Base-by-base conservation (phyloP, 2,329 filamentous ascomycete genomes). In the Sclerotinia subarctica region DNA sequence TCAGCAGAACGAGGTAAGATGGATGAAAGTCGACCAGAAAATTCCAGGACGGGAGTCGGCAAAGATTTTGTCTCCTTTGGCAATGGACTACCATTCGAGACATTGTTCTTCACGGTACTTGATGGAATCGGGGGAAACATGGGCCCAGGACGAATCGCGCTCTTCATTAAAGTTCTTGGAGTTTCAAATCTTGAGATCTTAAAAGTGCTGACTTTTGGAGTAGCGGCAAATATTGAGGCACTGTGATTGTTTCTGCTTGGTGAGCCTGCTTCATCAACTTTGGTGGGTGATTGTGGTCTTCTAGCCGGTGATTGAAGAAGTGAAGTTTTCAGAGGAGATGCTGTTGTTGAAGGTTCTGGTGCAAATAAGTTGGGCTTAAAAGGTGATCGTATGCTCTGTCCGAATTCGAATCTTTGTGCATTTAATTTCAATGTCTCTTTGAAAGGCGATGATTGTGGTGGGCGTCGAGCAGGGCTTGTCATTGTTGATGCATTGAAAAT, bases 401-500 rank as follows among this genome's bases (percentile, higher is more conserved):
- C 73, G 21, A 76, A 64, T 11, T 69, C 65, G 15, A 80, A 75
- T 47, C 81, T 80, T 74, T 85, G 86, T 1, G 86, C 83, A 0
- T 86, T 86, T 1, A 84, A 85, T 70, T 81, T 85, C 75, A 88
- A 78, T 0, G 81, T 78, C 32, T 87, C 86, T 73, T 84, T 88
- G 71, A 79, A 81, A 0, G 86, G 83, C 1, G 85, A 84, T 13
- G 85, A 84, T 8, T 81, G 73, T 2, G 84, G 81, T 8, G 81
- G 80, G 42, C 86, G 81, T 67, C 85, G 83, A n/a, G 86, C 84
- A 2, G 87, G 86, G 57, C 85, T 88, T 35, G 77, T 79, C 56
- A 88, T 77, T 17, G 81, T 77, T 1, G 80, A 77, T 5, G 77
- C 73, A 44, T 75, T 73, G 0, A 79, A 73, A 57, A 83, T 80